These are phyloP conservation scores for Coffea humblotiana DNA, from an alignment of 305 asterid genomes.

Conservation along the genomic window DNA sequence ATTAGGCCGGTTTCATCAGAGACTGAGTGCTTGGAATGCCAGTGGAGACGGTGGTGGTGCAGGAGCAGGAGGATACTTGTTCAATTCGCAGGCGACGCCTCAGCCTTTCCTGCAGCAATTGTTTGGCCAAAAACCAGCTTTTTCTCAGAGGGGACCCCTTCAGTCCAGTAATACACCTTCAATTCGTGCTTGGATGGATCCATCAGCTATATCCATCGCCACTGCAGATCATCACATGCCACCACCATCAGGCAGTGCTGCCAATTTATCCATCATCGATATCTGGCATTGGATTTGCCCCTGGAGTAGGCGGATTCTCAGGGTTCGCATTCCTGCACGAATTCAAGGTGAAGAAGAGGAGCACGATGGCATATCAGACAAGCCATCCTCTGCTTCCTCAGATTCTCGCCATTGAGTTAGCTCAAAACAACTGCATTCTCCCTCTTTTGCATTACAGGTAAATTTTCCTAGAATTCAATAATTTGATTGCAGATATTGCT, in stretches of 20 bases:
- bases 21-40: conserved; percentile 57
- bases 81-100: conserved; percentile 53
- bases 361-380: conserved; percentile 89
- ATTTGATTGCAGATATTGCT: neutral
- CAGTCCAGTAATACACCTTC: conserved; percentile 98
- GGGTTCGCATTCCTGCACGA: conserved; percentile 91
- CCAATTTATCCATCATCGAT: conserved; percentile 55
- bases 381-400: conserved; percentile 99
- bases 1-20: conserved; percentile 52
- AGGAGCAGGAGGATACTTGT: conserved; percentile 46
- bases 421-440: conserved; percentile 28
- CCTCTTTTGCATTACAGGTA: conserved; percentile 19
- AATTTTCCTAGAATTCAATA: neutral
- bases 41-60: conserved; percentile 44
- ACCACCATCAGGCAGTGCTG: conserved; percentile 39
- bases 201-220: conserved; percentile 49
- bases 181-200: conserved; percentile 95
- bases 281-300: conserved; percentile 56
- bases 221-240: conserved; percentile 33
- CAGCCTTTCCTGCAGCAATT: conserved; percentile 65
- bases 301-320: conserved; percentile 61
- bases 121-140: conserved; percentile 62
- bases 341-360: conserved; percentile 99
- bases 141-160: conserved; percentile 99
- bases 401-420: conserved; percentile 79